Base-by-base conservation (phyloP, 2,329 filamentous ascomycete species). In the Graphilbum fragrans region DNA sequence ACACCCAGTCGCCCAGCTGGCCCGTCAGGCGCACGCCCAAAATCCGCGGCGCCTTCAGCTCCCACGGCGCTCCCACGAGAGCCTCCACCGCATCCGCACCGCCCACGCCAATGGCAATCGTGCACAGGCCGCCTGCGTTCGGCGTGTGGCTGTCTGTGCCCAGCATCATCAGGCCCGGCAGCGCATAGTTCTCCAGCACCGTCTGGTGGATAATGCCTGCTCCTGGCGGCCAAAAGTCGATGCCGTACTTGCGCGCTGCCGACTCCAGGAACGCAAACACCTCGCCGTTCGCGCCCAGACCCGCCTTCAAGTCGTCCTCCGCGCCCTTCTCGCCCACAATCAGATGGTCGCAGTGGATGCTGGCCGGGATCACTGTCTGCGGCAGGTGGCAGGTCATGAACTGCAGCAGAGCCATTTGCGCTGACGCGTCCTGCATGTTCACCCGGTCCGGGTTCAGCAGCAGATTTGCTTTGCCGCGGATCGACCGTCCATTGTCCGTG, bases 341-440 rank as follows among this genome's bases (percentile, higher is more conserved):
- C 79, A 98, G 81, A 62, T 98, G 92, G 66, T 98, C 92, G 64
- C 92, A 98, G 67, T 98, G 92, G 52, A 96, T 95, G 60, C 88
- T 95, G 38, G 92, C 90, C 11, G 92, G 92, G 38, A 98, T 90
- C 10, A 88, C 88, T 2, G 92, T 94, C 45, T 78, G 78, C 22
- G 82, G 83, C 41, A 98, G 72, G 42, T 86, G 85, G 62, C 92
- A 98, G 22, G 85, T 86, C 90, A 98, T 98, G 72, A 98, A 98
- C 64, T 98, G 92, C 53, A 98, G 68, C 49, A 98, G 69, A 2
- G 92, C 92, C 92, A 98, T 98, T 67, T 98, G 92, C 6, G 92
- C 92, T 23, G 86, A 94, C 14, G 92, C 92, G 68, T 98, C 92
- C 65, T 98, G 92, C 92, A 98, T 98, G 49, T 93, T 93, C 52